Percentiles rank a stretch among this genome's conserved stretches.
Conservation (phyloP, 257 asterid species). For the Striga asiatica region DNA sequence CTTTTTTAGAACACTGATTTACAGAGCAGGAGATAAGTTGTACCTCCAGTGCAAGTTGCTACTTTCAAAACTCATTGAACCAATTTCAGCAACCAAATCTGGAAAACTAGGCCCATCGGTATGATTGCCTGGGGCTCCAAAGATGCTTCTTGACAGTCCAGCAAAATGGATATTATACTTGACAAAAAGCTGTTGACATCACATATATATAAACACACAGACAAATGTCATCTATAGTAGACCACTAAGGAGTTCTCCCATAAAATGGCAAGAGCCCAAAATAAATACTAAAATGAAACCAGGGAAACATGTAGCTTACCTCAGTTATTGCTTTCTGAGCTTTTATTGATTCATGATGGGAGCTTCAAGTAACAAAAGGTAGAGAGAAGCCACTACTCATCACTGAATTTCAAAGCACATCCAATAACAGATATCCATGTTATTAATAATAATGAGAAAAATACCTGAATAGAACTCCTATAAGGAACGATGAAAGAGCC, state of each 20-base stretch:
- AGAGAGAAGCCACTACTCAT: constrained; percentile 12
- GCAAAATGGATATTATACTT: constrained; percentile 82
- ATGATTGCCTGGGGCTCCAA: constrained; percentile 29
- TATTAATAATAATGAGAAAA: constrained; percentile 7
- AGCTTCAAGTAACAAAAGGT: constrained; percentile 41
- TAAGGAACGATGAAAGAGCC: constrained; percentile 84
- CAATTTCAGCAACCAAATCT: constrained; percentile 72
- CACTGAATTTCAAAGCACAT: constrained; percentile 12
- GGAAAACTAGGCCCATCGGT: constrained; percentile 64
- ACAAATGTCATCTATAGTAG: constrained; percentile 7
- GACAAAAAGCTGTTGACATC: constrained; percentile 71
- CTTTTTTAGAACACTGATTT: too few relatives aligned
- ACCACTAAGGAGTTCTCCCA: not conserved
- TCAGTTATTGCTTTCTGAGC: constrained; percentile 97
- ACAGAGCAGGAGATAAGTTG: constrained; percentile 6
- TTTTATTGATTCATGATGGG: constrained; percentile 89
- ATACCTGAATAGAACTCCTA: constrained; percentile 87
- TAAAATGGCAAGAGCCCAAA: constrained; percentile 1
- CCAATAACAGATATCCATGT: not conserved
- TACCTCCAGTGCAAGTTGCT: constrained; percentile 97
- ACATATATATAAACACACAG: constrained; percentile 1
- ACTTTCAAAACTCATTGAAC: constrained; percentile 74
- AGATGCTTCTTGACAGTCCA: constrained; percentile 80
- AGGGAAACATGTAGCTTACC: constrained; percentile 42
- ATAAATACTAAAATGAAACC: constrained; percentile 5